Percentiles rank a stretch among this genome's conserved stretches.
Conservation (phyloP, 768 basidiomycete genomes). For the Gloeophyllum trabeum region DNA sequence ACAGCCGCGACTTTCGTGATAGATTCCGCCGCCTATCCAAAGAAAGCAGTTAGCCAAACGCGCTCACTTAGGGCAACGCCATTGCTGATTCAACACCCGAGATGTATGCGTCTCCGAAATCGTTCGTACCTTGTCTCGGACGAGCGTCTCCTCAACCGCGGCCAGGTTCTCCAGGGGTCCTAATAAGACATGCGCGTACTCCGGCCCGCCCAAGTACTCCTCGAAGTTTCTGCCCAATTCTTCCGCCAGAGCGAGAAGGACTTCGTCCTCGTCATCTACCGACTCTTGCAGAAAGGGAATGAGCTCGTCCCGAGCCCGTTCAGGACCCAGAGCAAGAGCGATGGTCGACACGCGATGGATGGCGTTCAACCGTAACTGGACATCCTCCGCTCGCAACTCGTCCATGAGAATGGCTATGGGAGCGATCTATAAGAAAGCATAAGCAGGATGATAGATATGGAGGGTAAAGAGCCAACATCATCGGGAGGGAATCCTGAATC, state of each 20-base stretch:
- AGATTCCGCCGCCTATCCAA: constrained; percentile 91
- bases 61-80: no score
- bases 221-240: constrained; percentile 89
- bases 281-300: constrained; percentile 97
- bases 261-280: constrained; percentile 99
- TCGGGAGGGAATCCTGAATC: constrained; percentile 55
- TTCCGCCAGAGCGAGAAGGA: constrained; percentile 89
- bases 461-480: constrained; percentile 39
- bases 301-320: constrained; percentile 91
- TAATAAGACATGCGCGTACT: constrained; percentile 77
- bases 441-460: neutral
- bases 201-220: constrained; percentile 88
- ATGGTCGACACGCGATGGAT: constrained; percentile 98
- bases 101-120: neutral
- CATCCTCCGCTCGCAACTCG: constrained; percentile 95
- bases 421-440: constrained; percentile 44
- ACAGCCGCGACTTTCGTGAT: constrained; percentile 81
- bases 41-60: constrained; percentile 5
- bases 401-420: constrained; percentile 97
- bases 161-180: constrained; percentile 93
- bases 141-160: constrained; percentile 94
- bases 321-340: constrained; percentile 89
- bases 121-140: constrained; percentile 81
- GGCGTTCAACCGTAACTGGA: constrained; percentile 89
- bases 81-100: no score